phyloP scores from a whole-genome alignment of 768 basidiomycete genomes.

The Asterophora parasitica region DNA sequence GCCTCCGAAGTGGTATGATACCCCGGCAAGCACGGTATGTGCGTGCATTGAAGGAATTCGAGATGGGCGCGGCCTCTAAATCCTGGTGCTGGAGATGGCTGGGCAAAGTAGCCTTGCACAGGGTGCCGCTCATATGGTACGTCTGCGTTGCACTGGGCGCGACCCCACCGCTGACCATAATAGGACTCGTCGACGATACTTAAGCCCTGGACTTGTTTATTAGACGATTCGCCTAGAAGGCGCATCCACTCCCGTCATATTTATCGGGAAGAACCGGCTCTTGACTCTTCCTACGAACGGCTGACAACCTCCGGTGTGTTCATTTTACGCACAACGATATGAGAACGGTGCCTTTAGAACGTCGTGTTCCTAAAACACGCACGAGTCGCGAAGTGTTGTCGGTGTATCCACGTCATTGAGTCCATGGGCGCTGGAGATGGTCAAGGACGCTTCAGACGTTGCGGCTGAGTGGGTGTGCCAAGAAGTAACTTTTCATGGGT shows the following conservation, averaged over 20 bases:
- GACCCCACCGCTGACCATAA: too few species aligned
- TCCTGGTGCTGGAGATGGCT: not conserved
- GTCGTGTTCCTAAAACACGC: too few species aligned
- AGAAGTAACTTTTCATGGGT: too few species aligned
- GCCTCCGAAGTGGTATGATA: not conserved
- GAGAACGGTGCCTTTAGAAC: too few species aligned
- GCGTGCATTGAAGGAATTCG: not conserved
- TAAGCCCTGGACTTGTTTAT: not conserved
- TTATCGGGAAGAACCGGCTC: not conserved
- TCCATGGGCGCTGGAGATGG: too few species aligned
- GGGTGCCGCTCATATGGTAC: not conserved
- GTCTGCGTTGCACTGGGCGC: not conserved
- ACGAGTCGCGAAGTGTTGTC: too few species aligned
- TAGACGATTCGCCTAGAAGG: not conserved
- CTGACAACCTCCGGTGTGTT: not conserved
- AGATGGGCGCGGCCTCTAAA: constrained; percentile 1
- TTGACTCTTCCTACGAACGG: not conserved
- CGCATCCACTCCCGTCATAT: not conserved
- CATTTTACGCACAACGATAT: too few species aligned
- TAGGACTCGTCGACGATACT: too few species aligned
- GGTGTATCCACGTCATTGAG: too few species aligned
- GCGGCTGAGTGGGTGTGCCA: too few species aligned
- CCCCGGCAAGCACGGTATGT: not conserved
- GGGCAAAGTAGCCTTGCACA: not conserved
- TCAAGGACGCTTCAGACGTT: too few species aligned